Conservation (phyloP, 345 rosid genomes). For the Linum lewisii region DNA sequence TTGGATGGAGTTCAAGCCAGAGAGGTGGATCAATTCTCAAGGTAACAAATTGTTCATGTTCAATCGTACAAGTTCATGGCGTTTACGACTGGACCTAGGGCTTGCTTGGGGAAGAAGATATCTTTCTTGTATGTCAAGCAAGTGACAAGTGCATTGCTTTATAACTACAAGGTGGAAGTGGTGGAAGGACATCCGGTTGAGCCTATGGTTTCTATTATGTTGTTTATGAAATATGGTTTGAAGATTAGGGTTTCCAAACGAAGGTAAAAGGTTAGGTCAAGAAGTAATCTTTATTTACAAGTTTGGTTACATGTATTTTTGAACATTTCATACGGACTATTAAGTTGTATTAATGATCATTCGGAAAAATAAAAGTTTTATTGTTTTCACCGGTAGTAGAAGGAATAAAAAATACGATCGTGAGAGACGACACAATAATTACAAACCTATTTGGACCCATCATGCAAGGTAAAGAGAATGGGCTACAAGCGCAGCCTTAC, state of each 20-base stretch:
- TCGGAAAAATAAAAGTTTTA: too few relatives aligned
- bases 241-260: conserved; percentile 8
- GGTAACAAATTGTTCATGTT: conserved; percentile 2
- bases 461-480: too few relatives aligned
- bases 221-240: conserved; percentile 14
- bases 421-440: too few relatives aligned
- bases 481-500: too few relatives aligned
- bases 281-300: too few relatives aligned
- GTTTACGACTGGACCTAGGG: conserved; percentile 13
- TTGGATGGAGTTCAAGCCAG: conserved; percentile 15
- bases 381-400: too few relatives aligned
- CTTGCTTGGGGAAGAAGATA: conserved; percentile 16
- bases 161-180: conserved; percentile 7
- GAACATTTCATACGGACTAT: too few relatives aligned
- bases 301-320: too few relatives aligned
- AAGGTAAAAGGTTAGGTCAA: too few relatives aligned
- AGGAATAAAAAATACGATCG: too few relatives aligned
- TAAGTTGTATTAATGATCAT: too few relatives aligned
- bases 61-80: conserved; percentile 11
- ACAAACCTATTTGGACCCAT: too few relatives aligned
- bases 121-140: conserved; percentile 7
- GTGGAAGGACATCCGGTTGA: conserved; percentile 3
- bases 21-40: conserved; percentile 12
- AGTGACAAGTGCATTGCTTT: conserved; percentile 6
- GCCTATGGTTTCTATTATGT: conserved; percentile 5